These are phyloP conservation scores for Emericellopsis cladophorae DNA, from an alignment of 2,329 filamentous ascomycete genomes.

Conservation along the genomic window DNA sequence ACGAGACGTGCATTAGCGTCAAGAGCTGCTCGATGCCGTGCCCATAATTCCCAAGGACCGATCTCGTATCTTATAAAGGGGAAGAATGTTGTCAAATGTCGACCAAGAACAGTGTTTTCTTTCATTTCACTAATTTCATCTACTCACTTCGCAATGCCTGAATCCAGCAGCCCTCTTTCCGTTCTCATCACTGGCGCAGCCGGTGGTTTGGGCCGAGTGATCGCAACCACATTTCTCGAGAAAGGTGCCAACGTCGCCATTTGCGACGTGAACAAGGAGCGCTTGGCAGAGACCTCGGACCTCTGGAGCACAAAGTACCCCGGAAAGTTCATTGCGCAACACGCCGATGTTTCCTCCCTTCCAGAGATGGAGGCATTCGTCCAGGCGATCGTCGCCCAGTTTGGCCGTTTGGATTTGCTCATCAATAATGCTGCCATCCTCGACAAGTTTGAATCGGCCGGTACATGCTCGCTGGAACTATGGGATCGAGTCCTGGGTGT, in stretches of 20 bases:
- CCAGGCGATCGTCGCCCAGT: slow-evolving; percentile 7
- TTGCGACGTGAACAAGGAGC: slow-evolving; percentile 14
- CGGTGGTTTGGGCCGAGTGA: slow-evolving; percentile 5
- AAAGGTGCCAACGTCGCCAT: slow-evolving; percentile 18
- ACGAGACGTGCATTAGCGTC: background rate
- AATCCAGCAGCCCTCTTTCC: slow-evolving; percentile 4
- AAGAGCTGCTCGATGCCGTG: background rate
- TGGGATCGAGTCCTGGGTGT: slow-evolving; percentile 43
- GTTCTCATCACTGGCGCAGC: slow-evolving; percentile 12
- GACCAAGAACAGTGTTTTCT: too few relatives aligned
- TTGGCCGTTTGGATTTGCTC: slow-evolving; percentile 33
- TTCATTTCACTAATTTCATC: too few relatives aligned
- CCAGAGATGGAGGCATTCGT: slow-evolving; percentile 11
- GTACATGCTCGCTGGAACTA: slow-evolving; percentile 25
- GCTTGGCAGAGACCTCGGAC: slow-evolving; percentile 4
- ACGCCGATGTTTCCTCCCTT: slow-evolving; percentile 10
- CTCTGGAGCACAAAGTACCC: background rate
- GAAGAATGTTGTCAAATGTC: background rate
- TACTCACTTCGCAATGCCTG: background rate
- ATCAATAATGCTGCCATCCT: slow-evolving; percentile 46
- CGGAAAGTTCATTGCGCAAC: slow-evolving; percentile 1
- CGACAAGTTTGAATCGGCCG: slow-evolving; percentile 41
- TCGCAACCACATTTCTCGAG: slow-evolving; percentile 13
- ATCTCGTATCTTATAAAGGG: background rate
- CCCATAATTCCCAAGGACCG: background rate